Conservation (phyloP, 1,284 basidiomycete species). For the Apiotrichum laibachii region DNA sequence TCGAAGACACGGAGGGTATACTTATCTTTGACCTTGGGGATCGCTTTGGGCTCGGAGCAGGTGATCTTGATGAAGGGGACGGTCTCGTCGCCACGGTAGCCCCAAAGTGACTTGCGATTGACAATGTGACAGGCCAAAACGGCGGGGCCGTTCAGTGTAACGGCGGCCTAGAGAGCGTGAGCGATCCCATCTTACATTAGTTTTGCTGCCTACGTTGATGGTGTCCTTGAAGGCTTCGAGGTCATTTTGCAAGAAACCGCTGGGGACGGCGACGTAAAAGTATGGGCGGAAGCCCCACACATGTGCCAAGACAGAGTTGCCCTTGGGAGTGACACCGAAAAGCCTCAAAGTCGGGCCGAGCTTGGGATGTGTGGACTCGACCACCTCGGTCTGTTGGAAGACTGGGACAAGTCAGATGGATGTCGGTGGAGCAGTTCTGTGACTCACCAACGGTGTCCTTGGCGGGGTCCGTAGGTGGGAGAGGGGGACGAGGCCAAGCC, state of each 20-base stretch:
- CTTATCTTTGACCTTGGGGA: conserved; percentile 89
- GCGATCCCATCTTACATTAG: neutral
- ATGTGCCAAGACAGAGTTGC: conserved; percentile 81
- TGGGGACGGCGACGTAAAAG: conserved; percentile 81
- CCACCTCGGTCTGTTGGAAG: conserved; percentile 92
- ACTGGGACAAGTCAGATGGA: conserved; percentile 34
- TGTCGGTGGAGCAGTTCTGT: neutral
- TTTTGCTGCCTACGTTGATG: conserved; percentile 65
- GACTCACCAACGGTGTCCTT: conserved; percentile 62
- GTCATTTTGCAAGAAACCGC: conserved; percentile 72
- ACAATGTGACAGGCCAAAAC: conserved; percentile 64
- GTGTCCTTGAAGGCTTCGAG: conserved; percentile 63
- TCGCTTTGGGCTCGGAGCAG: conserved; percentile 64
- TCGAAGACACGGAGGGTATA: conserved; percentile 35
- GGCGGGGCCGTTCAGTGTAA: conserved; percentile 41
- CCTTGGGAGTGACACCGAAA: conserved; percentile 83
- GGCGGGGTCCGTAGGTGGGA: conserved; percentile 60
- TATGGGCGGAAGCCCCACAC: conserved; percentile 82
- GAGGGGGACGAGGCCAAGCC: conserved; percentile 70
- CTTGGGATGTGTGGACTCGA: conserved; percentile 63
- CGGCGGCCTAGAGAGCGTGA: conserved; percentile 22
- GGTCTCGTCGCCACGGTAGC: conserved; percentile 75
- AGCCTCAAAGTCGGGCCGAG: conserved; percentile 64
- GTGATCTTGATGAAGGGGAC: conserved; percentile 80
- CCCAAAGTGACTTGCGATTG: conserved; percentile 74